A percentile compares a stretch with the other conserved stretches of the same genome.
Evolutionary conservation across 2,329 filamentous ascomycete genomes (phyloP).

Genomic region (Byssochlamys sp.): DNA sequence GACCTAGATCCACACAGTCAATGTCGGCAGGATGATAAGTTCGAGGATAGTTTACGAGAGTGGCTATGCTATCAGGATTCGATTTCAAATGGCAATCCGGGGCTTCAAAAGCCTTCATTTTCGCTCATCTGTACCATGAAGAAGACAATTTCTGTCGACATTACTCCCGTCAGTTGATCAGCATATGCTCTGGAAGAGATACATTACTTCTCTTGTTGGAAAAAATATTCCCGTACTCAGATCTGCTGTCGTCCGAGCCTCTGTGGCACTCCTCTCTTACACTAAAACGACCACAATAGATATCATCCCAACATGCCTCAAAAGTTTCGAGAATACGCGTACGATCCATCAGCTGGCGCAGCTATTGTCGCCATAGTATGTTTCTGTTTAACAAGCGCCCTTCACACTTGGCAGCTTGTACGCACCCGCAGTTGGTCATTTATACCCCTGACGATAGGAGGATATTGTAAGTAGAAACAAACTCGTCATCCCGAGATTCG

Average conservation of each 20-base stretch:
- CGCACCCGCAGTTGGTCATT: conserved; percentile 39
- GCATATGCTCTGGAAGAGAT: neutral
- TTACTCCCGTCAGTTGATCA: neutral
- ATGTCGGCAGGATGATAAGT: neutral
- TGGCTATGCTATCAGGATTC: neutral
- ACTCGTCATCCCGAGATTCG: no score
- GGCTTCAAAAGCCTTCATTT: neutral
- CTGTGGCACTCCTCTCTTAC: no score
- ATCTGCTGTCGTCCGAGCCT: no score
- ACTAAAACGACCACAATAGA: neutral
- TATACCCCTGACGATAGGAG: conserved; percentile 8
- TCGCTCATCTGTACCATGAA: neutral
- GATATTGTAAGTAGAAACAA: conserved; percentile 1
- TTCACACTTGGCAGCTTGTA: conserved; percentile 32
- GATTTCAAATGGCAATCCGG: neutral
- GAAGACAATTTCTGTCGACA: no score
- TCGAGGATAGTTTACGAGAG: neutral
- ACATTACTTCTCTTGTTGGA: neutral
- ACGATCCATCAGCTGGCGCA: neutral
- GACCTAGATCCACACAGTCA: neutral
- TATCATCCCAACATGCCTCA: neutral
- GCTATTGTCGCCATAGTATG: neutral
- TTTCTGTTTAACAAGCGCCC: conserved; percentile 31
- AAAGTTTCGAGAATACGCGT: neutral
- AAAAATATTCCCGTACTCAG: no score